Evolutionary conservation across 2,329 filamentous ascomycete genomes (phyloP).

Genomic region (Phialophora chinensis): DNA sequence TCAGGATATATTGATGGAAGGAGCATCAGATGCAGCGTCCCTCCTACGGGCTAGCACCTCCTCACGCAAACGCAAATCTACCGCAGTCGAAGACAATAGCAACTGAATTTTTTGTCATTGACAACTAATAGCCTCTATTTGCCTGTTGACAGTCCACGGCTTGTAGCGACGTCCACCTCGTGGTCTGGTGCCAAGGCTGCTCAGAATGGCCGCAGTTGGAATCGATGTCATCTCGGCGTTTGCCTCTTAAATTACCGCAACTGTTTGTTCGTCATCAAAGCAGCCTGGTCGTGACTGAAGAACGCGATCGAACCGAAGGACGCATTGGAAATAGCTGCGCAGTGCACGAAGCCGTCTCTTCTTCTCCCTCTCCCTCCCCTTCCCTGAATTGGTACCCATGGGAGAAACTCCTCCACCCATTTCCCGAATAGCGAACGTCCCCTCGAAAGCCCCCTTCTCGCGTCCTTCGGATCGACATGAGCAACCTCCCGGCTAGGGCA

Average conservation of each 20-base stretch:
- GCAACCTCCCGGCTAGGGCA: constrained; percentile 36
- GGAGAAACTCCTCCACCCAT: constrained; percentile 26
- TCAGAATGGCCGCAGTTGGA: background rate
- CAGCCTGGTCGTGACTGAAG: background rate
- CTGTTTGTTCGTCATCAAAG: constrained; percentile 20
- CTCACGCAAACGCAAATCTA: constrained; percentile 9
- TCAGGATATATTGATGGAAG: constrained; percentile 1
- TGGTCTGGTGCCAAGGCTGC: constrained; percentile 6
- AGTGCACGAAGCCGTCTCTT: background rate
- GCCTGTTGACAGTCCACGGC: background rate
- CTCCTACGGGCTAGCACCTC: background rate
- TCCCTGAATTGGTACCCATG: background rate
- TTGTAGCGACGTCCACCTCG: background rate
- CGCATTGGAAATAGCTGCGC: background rate
- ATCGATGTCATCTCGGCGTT: background rate
- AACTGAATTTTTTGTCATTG: background rate
- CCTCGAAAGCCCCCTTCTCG: constrained; percentile 14
- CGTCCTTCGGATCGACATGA: constrained; percentile 32
- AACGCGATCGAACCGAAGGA: background rate
- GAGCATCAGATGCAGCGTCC: background rate
- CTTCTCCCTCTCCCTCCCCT: background rate
- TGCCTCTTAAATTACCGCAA: background rate
- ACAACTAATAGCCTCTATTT: background rate
- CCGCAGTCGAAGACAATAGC: constrained; percentile 5
- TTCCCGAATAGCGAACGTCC: constrained; percentile 2